Evolutionary conservation across 495 filamentous ascomycete genomes (phyloP).

Genomic region (Penicillium egyptiacum): DNA sequence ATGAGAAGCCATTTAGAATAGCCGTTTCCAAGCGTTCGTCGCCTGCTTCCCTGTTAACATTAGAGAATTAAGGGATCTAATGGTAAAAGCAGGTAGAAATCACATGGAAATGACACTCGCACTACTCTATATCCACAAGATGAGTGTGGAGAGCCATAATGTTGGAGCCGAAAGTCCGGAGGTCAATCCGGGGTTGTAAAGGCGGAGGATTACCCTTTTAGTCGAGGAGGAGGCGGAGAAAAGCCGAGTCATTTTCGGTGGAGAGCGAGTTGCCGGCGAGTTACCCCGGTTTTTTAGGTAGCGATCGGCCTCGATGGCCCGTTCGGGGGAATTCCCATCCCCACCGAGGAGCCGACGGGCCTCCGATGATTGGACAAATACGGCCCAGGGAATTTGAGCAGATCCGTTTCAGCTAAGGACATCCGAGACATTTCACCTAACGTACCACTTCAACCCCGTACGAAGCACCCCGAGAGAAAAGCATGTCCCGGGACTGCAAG

Average conservation of each 20-base stretch:
- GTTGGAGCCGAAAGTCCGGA: not conserved
- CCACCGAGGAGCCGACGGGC: not conserved
- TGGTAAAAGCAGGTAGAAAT: too few relatives aligned
- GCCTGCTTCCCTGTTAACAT: not conserved
- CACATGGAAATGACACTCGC: too few relatives aligned
- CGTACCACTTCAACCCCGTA: not conserved
- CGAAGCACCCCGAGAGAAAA: not conserved
- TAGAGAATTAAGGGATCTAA: not conserved
- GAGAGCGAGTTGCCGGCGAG: not conserved
- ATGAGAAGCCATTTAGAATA: not conserved
- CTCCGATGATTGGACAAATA: not conserved
- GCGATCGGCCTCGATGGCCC: not conserved
- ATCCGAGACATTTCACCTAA: constrained; percentile 1
- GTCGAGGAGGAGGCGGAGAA: constrained; percentile 15
- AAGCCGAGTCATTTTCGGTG: not conserved
- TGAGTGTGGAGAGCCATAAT: too few relatives aligned
- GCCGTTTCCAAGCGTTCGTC: not conserved
- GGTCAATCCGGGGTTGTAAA: not conserved
- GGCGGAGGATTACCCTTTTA: constrained; percentile 8
- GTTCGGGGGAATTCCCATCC: not conserved
- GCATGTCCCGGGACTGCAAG: not conserved
- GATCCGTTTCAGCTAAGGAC: constrained; percentile 15
- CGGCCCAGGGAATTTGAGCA: too few relatives aligned
- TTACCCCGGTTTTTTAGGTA: not conserved
- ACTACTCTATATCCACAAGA: too few relatives aligned